Evolutionary conservation across 1,284 basidiomycete species (phyloP).

Genomic region (Ceratobasidium sp.): DNA sequence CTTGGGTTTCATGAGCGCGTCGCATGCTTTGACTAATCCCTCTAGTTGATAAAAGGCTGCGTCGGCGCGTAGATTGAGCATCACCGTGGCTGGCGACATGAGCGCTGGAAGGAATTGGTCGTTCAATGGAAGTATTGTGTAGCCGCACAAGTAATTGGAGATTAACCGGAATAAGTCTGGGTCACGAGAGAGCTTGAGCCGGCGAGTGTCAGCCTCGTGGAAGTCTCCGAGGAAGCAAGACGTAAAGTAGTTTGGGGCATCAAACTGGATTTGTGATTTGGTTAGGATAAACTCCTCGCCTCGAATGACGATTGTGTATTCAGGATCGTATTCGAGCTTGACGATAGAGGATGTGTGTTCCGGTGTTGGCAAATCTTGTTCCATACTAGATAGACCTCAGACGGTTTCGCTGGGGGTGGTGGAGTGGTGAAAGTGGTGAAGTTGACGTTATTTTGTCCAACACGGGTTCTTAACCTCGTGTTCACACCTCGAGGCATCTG

Average conservation of each 20-base stretch:
- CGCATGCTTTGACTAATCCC: background rate
- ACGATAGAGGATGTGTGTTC: too few relatives aligned
- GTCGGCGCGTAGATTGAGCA: background rate
- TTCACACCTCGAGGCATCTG: too few relatives aligned
- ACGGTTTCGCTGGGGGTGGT: too few relatives aligned
- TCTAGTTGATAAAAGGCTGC: slow-evolving; percentile 6
- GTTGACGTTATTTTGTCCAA: too few relatives aligned
- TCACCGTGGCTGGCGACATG: background rate
- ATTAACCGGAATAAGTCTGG: background rate
- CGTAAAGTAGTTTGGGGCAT: slow-evolving; percentile 24
- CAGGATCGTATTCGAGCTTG: background rate
- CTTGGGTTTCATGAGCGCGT: background rate
- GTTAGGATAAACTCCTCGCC: background rate
- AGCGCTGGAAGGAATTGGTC: background rate
- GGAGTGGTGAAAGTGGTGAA: too few relatives aligned
- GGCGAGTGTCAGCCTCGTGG: background rate
- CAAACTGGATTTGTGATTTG: slow-evolving; percentile 8
- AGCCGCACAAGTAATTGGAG: background rate
- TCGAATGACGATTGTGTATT: background rate
- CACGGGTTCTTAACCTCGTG: too few relatives aligned
- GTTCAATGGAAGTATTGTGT: background rate
- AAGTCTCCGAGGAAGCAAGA: slow-evolving; percentile 10
- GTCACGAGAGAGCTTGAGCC: background rate
- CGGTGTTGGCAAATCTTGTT: too few relatives aligned
- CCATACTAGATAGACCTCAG: too few relatives aligned